A percentile compares a stretch with the other conserved stretches of the same genome.
Evolutionary conservation across 2,329 filamentous ascomycete species (phyloP).

Genomic region (Graphilbum fragrans): DNA sequence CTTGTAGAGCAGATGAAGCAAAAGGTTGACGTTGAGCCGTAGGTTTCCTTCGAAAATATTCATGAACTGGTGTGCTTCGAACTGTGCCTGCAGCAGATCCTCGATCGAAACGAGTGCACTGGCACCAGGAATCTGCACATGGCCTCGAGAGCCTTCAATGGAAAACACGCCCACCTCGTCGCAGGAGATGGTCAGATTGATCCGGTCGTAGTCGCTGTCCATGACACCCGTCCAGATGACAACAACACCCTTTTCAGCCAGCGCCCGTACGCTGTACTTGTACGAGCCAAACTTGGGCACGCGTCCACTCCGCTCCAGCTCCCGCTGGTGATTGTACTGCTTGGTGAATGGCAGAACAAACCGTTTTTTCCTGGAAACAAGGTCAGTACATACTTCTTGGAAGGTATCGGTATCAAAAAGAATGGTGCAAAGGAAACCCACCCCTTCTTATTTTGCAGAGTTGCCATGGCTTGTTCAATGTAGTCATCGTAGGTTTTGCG

Average conservation of each 20-base stretch:
- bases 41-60: constrained; percentile 79
- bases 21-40: constrained; percentile 88
- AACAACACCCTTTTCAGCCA: constrained; percentile 87
- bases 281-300: constrained; percentile 96
- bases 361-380: constrained; percentile 57
- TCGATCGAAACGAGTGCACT: constrained; percentile 83
- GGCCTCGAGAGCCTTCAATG: constrained; percentile 79
- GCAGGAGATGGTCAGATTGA: constrained; percentile 87
- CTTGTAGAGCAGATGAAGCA: constrained; percentile 95
- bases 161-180: constrained; percentile 92
- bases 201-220: constrained; percentile 76
- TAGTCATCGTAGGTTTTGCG: constrained; percentile 98
- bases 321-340: constrained; percentile 96
- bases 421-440: constrained; percentile 23
- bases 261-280: constrained; percentile 85
- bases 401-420: neutral
- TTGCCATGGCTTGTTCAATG: constrained; percentile 96
- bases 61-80: constrained; percentile 94
- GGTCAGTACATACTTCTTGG: neutral
- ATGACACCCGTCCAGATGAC: constrained; percentile 80
- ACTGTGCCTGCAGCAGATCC: constrained; percentile 89
- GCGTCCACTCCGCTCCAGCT: constrained; percentile 82
- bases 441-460: constrained; percentile 92
- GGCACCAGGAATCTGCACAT: constrained; percentile 91
- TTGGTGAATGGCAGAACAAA: constrained; percentile 96